Conservation (phyloP, 768 basidiomycete genomes). For the Austroboletus festivus region DNA sequence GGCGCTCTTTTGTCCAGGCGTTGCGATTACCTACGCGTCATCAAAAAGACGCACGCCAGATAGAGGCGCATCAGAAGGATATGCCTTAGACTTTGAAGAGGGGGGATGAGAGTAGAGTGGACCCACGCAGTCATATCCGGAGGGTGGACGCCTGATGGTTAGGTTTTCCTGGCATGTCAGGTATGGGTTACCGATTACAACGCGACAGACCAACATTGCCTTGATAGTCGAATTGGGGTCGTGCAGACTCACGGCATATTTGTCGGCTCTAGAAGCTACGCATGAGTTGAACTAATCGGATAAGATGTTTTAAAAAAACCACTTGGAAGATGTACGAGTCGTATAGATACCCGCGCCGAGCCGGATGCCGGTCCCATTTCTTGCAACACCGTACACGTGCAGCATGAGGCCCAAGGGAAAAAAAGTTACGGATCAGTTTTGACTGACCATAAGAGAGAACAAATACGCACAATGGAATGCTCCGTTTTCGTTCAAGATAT, state of each 20-base stretch:
- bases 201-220: slow-evolving; percentile 25
- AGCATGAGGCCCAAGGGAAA: no score
- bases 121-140: slow-evolving; percentile 23
- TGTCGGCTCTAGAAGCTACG: slow-evolving; percentile 12
- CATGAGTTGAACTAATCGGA: slow-evolving; percentile 1
- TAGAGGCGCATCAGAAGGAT: no score
- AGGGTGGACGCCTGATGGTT: slow-evolving; percentile 12
- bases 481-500: slow-evolving; percentile 17
- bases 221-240: slow-evolving; percentile 10
- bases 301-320: neutral
- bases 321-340: slow-evolving; percentile 24
- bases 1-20: slow-evolving; percentile 5
- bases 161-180: slow-evolving; percentile 6
- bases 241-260: slow-evolving; percentile 11
- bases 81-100: neutral
- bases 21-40: slow-evolving; percentile 13
- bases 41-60: no score
- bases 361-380: slow-evolving; percentile 17
- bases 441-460: neutral
- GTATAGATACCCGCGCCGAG: slow-evolving; percentile 28
- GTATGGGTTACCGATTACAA: slow-evolving; percentile 17
- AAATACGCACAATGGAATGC: slow-evolving; percentile 10
- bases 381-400: neutral
- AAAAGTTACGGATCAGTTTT: no score
- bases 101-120: neutral